Conservation (phyloP, 164 flowering plant species). For the Macadamia integrifolia region DNA sequence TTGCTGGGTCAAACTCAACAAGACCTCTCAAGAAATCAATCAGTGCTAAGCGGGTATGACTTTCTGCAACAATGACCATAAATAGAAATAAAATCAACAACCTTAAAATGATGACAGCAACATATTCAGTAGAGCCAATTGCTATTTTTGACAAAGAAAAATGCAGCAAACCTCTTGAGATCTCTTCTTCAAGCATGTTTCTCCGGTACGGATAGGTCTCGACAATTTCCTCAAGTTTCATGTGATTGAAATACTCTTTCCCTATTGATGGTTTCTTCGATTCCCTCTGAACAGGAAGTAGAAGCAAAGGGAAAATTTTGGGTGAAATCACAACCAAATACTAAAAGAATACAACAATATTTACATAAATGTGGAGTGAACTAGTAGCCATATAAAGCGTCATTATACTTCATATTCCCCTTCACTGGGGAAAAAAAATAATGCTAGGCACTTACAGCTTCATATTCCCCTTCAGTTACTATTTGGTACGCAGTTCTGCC, state of each 20-base stretch:
- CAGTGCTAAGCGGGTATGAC: conserved; percentile 67
- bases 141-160: not conserved
- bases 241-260: conserved; percentile 79
- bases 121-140: not conserved
- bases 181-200: conserved; percentile 65
- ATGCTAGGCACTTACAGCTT: conserved; percentile 68
- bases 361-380: not conserved
- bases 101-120: not conserved
- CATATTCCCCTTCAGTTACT: conserved; percentile 77
- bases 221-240: conserved; percentile 83
- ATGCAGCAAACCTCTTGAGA: conserved; percentile 54
- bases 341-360: not conserved
- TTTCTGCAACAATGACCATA: conserved; percentile 45
- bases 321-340: not conserved
- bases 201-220: conserved; percentile 70
- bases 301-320: not conserved
- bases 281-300: conserved; percentile 58
- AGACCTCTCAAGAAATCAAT: conserved; percentile 94
- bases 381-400: not conserved
- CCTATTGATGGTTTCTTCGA: conserved; percentile 77
- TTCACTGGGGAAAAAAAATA: not conserved
- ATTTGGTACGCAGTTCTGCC: conserved; percentile 58
- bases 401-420: not conserved
- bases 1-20: conserved; percentile 95
- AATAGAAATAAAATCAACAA: conserved; percentile 12